Conservation (phyloP, 345 rosid species). For the Citrus trifoliata region DNA sequence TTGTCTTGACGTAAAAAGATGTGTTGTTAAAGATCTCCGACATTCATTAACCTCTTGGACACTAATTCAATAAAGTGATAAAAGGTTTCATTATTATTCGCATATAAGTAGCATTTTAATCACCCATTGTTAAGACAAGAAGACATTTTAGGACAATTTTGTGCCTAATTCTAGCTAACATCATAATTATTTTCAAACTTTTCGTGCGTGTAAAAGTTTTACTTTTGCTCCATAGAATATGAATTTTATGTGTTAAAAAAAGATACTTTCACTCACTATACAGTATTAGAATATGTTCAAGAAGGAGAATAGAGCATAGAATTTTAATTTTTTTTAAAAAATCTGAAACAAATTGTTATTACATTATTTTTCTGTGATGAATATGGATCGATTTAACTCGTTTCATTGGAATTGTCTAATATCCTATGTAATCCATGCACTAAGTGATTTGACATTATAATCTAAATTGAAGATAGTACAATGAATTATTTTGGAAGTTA, state of each 20-base stretch:
- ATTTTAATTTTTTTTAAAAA: too few relatives aligned
- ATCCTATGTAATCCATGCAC: too few relatives aligned
- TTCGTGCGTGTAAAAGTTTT: not conserved
- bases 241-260: too few relatives aligned
- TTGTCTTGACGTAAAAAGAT: not conserved
- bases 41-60: not conserved
- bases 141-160: constrained; percentile 13
- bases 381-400: too few relatives aligned
- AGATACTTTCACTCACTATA: too few relatives aligned
- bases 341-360: not conserved
- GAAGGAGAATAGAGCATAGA: too few relatives aligned
- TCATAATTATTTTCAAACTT: not conserved
- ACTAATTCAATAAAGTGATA: not conserved
- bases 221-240: not conserved
- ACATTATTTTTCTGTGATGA: not conserved
- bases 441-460: too few relatives aligned
- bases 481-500: too few relatives aligned
- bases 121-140: constrained; percentile 23
- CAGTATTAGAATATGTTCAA: too few relatives aligned
- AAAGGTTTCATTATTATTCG: not conserved
- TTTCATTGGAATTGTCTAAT: too few relatives aligned
- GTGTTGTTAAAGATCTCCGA: not conserved
- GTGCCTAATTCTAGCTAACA: constrained; percentile 5
- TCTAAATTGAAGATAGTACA: too few relatives aligned
- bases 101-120: not conserved